Conservation (phyloP, 1,139 yeast species). For the Sugiyamaella novakii region DNA sequence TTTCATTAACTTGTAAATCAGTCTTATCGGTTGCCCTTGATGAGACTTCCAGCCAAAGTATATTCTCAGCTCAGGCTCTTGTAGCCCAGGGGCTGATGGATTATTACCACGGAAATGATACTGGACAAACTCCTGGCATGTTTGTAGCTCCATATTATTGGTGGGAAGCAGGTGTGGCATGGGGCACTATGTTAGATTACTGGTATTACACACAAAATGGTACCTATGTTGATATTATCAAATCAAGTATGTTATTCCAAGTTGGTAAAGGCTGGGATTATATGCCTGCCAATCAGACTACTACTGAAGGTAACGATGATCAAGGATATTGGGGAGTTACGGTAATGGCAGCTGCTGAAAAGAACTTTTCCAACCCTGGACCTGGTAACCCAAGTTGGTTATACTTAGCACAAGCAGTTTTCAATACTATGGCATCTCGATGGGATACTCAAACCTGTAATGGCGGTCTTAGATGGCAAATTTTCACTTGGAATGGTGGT, state of each 20-base stretch:
- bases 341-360: conserved; percentile 80
- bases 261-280: conserved; percentile 67
- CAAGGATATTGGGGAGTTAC: conserved; percentile 91
- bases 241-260: conserved; percentile 63
- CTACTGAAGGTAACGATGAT: conserved; percentile 89
- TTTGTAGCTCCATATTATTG: conserved; percentile 79
- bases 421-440: conserved; percentile 70
- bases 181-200: conserved; percentile 75
- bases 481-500: conserved; percentile 73
- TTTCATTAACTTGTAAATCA: conserved; percentile 1
- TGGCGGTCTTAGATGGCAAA: conserved; percentile 89
- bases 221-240: conserved; percentile 57
- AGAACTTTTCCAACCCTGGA: conserved; percentile 68
- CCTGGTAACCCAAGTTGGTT: conserved; percentile 62
- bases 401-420: conserved; percentile 70
- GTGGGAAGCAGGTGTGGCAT: conserved; percentile 95
- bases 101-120: conserved; percentile 63
- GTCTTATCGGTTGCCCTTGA: conserved; percentile 4
- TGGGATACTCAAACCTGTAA: conserved; percentile 69
- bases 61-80: conserved; percentile 53
- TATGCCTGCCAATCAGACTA: conserved; percentile 73
- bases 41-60: conserved; percentile 15
- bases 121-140: conserved; percentile 67
- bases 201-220: conserved; percentile 63
- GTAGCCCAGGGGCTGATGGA: conserved; percentile 67